phyloP scores from a whole-genome alignment of 2,329 filamentous ascomycete species.

The Rugonectria rugulosa region DNA sequence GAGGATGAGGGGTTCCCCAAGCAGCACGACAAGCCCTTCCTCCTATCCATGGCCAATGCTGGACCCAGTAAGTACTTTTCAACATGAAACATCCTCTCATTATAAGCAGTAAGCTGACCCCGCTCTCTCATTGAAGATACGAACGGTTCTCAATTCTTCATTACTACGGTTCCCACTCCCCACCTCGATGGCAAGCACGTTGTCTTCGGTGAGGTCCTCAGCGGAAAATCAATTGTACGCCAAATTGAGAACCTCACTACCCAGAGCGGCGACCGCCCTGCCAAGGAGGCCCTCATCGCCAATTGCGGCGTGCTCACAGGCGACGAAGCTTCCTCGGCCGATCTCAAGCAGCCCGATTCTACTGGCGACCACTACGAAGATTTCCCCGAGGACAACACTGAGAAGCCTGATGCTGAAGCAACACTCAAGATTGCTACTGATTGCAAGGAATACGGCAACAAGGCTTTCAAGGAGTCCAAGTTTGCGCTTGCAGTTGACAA shows the following conservation, averaged over 20 bases:
- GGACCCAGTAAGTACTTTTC: constrained; percentile 72
- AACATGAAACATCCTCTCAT: background rate
- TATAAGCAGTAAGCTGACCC: background rate
- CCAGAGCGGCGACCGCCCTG: constrained; percentile 78
- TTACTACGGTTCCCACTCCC: constrained; percentile 93
- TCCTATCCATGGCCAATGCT: constrained; percentile 98
- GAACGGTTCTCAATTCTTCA: constrained; percentile 98
- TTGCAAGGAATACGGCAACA: constrained; percentile 92
- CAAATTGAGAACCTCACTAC: constrained; percentile 87
- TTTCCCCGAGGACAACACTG: constrained; percentile 83
- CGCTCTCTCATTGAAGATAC: constrained; percentile 65
- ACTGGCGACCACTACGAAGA: constrained; percentile 95
- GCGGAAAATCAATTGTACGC: constrained; percentile 89
- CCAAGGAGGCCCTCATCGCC: constrained; percentile 73
- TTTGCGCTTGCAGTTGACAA: constrained; percentile 78
- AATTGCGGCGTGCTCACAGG: constrained; percentile 88
- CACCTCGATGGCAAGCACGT: constrained; percentile 97
- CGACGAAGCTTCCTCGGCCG: constrained; percentile 71
- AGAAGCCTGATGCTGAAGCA: constrained; percentile 69
- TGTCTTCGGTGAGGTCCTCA: constrained; percentile 93
- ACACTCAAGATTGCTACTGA: constrained; percentile 82
- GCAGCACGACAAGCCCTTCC: constrained; percentile 92
- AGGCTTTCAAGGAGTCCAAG: constrained; percentile 85
- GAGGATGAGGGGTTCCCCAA: constrained; percentile 94
- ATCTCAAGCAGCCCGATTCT: constrained; percentile 75